Evolutionary conservation across 2,329 filamentous ascomycete species (phyloP), one percentile per base, ranked within the genome.

Genomic region (Cytospora schulzeri): DNA sequence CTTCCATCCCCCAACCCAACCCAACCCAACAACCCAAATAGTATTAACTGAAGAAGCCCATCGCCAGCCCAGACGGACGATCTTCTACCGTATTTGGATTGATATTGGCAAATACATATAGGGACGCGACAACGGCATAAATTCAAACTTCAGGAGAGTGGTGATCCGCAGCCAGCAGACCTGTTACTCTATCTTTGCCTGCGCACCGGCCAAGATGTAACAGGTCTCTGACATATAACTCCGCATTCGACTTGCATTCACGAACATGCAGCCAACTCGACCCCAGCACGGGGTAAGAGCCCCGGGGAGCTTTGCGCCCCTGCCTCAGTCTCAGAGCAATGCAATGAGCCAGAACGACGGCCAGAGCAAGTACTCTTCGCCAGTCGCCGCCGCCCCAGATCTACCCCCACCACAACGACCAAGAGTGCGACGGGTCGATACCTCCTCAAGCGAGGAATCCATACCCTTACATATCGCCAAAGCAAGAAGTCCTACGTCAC

Each of bases 291-390:
- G 59, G 65, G 62, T 79, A 54, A 78, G 81, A 67, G 81, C 79
- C 66, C 82, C 83, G 31, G 83, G 84, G 67, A 84, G 82, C 78
- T 86, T 87, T 77, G 82, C 83, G 66, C 81, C 84, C 66, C 74
- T 85, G 67, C 77, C 81, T 53, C 69, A 72, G 58, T 71, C 68
- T 69, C 68, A 69, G 67, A 66, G 68, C 29, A 52, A 57, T 35
- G 62, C 33, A 31, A 58, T 45, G 14, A 60, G 52, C 26, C 57
- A 60, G 29, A 53, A 52, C 50, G 38, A 65, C 45, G 28, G 17
- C 29, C 59, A 60, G 26, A 48, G 38, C 55, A 63, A 69, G 14
- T 71, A 74, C 35, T 68, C 71, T 3, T 68, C 74, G 51, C 68
- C 70, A 61, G 68, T 70, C 57, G 67, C 69, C 55, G 65, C 73